Percentiles rank a stretch among this genome's conserved stretches.
Evolutionary conservation across 2,329 filamentous ascomycete species (phyloP).

Genomic region (Whalleya microplaca): DNA sequence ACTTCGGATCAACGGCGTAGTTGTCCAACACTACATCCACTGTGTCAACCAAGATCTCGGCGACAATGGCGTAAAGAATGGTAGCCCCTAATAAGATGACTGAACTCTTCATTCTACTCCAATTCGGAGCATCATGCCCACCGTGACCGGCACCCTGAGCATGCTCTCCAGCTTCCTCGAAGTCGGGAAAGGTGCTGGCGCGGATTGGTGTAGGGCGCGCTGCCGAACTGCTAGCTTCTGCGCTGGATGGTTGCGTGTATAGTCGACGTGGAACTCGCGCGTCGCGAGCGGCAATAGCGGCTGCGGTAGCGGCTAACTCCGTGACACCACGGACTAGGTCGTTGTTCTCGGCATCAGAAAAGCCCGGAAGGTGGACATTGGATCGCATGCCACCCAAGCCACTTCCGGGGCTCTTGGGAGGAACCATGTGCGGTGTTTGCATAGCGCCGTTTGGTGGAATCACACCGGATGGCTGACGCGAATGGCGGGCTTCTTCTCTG

Average conservation of each 20-base stretch:
- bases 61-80: conserved; percentile 91
- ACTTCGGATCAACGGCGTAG: conserved; percentile 93
- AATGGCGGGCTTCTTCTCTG: conserved; percentile 48
- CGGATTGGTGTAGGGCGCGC: conserved; percentile 39
- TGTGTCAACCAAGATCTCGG: conserved; percentile 94
- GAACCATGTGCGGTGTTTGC: conserved; percentile 72
- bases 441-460: conserved; percentile 47
- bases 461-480: conserved; percentile 29
- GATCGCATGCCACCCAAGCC: conserved; percentile 46
- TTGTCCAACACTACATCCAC: conserved; percentile 95
- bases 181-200: conserved; percentile 45
- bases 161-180: conserved; percentile 52
- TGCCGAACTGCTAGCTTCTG: conserved; percentile 32
- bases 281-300: conserved; percentile 83
- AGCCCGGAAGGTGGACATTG: conserved; percentile 63
- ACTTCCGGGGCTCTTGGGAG: conserved; percentile 63
- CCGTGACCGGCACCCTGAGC: conserved; percentile 54
- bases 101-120: conserved; percentile 89
- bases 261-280: conserved; percentile 51
- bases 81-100: conserved; percentile 89
- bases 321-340: conserved; percentile 83
- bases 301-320: conserved; percentile 91
- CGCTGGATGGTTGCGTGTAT: conserved; percentile 37
- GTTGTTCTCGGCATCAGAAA: conserved; percentile 82
- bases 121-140: conserved; percentile 98